These are phyloP conservation scores for Sporobolomyces phaffii DNA, from an alignment of 768 basidiomycete species.

Conservation along the genomic window DNA sequence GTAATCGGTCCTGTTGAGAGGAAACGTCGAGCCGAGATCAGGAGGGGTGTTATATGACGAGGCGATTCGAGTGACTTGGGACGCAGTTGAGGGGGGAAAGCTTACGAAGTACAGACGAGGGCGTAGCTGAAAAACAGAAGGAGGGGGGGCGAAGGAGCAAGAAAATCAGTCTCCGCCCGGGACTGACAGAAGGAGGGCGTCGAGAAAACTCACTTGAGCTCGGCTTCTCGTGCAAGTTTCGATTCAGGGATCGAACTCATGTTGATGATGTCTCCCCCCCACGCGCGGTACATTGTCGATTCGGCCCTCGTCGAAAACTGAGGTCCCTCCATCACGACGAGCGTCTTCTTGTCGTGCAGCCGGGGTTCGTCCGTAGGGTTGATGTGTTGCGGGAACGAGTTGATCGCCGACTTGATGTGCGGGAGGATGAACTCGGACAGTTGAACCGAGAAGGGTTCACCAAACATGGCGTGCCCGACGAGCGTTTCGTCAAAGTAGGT, in stretches of 20 bases:
- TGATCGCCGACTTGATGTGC: constrained; percentile 60
- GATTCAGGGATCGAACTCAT: constrained; percentile 96
- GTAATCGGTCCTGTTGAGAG: constrained; percentile 63
- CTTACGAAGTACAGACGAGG: constrained; percentile 58
- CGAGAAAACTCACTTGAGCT: constrained; percentile 77
- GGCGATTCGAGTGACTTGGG: background rate
- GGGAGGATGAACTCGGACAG: constrained; percentile 63
- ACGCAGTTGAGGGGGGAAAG: background rate
- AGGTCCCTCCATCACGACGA: constrained; percentile 93
- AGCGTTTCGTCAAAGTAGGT: constrained; percentile 73
- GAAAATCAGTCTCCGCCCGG: background rate
- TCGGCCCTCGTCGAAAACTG: constrained; percentile 96
- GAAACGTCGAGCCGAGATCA: too few relatives aligned
- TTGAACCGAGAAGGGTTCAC: constrained; percentile 53
- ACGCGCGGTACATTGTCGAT: constrained; percentile 83
- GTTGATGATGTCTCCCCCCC: constrained; percentile 91
- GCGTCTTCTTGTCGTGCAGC: constrained; percentile 72
- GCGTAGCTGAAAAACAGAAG: constrained; percentile 61
- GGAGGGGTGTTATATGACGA: too few relatives aligned
- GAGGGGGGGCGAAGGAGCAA: too few relatives aligned
- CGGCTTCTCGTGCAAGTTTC: constrained; percentile 93
- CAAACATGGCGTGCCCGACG: constrained; percentile 90
- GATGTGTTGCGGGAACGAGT: constrained; percentile 52
- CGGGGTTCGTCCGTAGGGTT: constrained; percentile 37
- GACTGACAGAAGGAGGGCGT: too few relatives aligned